Evolutionary conservation across 2,329 filamentous ascomycete genomes (phyloP), one percentile per base, ranked within the genome.

Genomic region (Juglanconis juglandina): DNA sequence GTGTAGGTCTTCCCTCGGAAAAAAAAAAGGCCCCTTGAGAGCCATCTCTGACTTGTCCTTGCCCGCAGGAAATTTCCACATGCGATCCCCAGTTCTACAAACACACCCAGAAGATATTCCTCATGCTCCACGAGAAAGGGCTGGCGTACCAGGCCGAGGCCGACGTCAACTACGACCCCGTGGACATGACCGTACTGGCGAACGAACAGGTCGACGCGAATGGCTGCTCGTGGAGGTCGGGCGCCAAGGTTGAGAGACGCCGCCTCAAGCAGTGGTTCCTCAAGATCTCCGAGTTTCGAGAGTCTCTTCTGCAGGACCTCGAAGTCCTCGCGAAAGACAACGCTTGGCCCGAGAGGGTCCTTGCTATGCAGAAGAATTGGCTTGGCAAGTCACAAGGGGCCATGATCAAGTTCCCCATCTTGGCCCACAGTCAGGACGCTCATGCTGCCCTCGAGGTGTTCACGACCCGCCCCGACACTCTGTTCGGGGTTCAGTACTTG

Each of bases 121-220:
- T 96, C 60, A 86, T 89, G 75, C 81, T 96, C 5, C 82, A 89
- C 71, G 79, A 89, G 65, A 83, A 84, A 61, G 90, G 89, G 1
- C 79, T 96, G 17, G 92, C 91, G 56, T 95, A 95, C 72, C 92
- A 92, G 70, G 87, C 86, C 39, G 88, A 95, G 67, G 90, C 91
- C 24, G 76, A 92, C 64, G 92, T 96, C 67, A 96, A 96, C 74
- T 96, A 91, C 76, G 92, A 96, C 66, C 92, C 92, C 1, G 83
- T 96, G 34, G 92, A 96, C 71, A 88, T 90, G 71, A 96, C 92
- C 0, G 92, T 96, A 14, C 79, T 96, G 61, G 92, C 92, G 10
- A 96, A 96, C 71, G 92, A 96, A 74, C 92, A 96, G 75, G 91
- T 96, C n/a, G 91, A 96, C 71, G 82, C 89, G 53, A 88, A 91